Evolutionary conservation across 1,139 yeast genomes (phyloP).

Genomic region (Pichia cactophila): DNA sequence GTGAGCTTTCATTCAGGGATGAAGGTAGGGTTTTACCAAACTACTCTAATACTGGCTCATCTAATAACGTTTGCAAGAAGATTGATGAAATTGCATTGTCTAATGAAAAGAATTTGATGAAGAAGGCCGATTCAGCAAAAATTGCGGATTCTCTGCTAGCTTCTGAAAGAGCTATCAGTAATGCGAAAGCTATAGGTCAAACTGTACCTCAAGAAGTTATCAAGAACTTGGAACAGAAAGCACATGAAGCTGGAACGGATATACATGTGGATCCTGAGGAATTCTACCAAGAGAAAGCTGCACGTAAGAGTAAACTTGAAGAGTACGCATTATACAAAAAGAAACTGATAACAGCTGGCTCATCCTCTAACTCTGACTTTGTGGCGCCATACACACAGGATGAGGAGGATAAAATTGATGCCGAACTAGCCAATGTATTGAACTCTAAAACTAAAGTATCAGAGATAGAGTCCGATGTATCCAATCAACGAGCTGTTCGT

Average conservation of each 20-base stretch:
- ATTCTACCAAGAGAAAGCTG: constrained; percentile 41
- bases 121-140: constrained; percentile 42
- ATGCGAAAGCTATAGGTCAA: constrained; percentile 47
- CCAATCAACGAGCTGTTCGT: constrained; percentile 52
- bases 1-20: constrained; percentile 53
- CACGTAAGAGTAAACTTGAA: constrained; percentile 46
- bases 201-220: constrained; percentile 39
- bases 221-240: constrained; percentile 33
- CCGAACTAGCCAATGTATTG: constrained; percentile 53
- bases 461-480: constrained; percentile 49
- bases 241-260: constrained; percentile 26
- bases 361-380: constrained; percentile 28
- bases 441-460: constrained; percentile 56
- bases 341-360: constrained; percentile 33
- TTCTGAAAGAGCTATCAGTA: constrained; percentile 52
- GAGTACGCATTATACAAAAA: constrained; percentile 39
- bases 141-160: constrained; percentile 52
- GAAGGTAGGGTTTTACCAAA: constrained; percentile 57
- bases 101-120: constrained; percentile 30
- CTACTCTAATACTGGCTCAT: constrained; percentile 33
- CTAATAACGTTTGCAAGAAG: background rate
- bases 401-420: constrained; percentile 59
- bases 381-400: constrained; percentile 60
- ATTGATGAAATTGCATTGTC: constrained; percentile 18
- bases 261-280: constrained; percentile 41